These are phyloP conservation scores for Heimioporus retisporus DNA, from an alignment of 1,284 basidiomycete species.

Conservation along the genomic window DNA sequence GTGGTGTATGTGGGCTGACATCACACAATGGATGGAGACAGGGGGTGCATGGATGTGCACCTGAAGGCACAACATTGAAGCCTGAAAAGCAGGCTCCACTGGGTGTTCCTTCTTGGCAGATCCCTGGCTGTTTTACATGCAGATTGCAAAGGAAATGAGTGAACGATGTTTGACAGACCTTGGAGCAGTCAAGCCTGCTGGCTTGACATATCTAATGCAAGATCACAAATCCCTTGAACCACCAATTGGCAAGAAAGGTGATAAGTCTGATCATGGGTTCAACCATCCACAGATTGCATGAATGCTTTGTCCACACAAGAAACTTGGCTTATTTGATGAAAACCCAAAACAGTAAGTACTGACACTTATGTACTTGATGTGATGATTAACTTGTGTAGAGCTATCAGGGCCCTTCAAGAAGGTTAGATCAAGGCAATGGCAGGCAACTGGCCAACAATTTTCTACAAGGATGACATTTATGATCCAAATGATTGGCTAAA, in stretches of 20 bases:
- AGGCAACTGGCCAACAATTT: neutral
- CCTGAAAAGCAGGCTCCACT: no score
- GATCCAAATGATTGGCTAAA: no score
- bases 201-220: neutral
- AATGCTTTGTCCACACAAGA: neutral
- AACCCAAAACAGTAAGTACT: conserved; percentile 1
- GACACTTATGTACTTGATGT: no score
- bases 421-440: neutral
- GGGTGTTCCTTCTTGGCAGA: no score
- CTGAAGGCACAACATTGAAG: no score
- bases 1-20: no score
- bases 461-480: no score
- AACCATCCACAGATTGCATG: conserved; percentile 12
- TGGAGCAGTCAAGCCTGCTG: neutral
- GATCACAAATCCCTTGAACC: neutral
- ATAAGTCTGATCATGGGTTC: conserved; percentile 8
- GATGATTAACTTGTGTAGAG: conserved; percentile 9
- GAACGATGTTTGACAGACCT: neutral
- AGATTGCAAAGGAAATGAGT: conserved; percentile 9
- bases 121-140: no score
- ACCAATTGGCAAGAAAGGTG: neutral
- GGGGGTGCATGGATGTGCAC: no score
- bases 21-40: no score
- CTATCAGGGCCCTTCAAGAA: conserved; percentile 9
- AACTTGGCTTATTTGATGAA: conserved; percentile 16